Percentiles rank a stretch among this genome's conserved stretches.
Evolutionary conservation across 208 protist species (phyloP).

Genomic region (Balamuthia mandrillaris): DNA sequence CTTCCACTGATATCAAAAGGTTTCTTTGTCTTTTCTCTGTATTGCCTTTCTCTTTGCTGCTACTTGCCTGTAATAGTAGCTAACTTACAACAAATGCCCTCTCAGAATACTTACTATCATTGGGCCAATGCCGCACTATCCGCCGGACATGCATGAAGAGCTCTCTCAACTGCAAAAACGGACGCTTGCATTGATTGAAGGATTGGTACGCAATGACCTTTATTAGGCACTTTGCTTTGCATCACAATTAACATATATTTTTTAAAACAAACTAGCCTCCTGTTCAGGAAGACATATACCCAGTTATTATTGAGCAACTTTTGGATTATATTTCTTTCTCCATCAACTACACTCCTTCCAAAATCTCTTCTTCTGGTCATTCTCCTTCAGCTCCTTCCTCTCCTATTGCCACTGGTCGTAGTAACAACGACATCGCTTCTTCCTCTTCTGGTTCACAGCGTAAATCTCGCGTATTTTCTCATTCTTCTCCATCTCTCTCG

Average conservation of each 20-base stretch:
- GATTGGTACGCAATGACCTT: background rate
- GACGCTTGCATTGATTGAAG: background rate
- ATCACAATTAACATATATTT: background rate
- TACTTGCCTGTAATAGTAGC: too few species aligned
- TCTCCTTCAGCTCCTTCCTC: background rate
- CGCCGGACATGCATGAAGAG: background rate
- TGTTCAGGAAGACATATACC: constrained; percentile 10
- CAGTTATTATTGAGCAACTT: background rate
- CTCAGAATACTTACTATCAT: background rate
- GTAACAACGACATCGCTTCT: background rate
- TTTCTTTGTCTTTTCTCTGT: background rate
- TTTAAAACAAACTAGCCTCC: background rate
- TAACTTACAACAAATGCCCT: too few species aligned
- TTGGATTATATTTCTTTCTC: background rate
- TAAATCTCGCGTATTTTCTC: background rate
- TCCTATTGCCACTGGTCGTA: too few species aligned
- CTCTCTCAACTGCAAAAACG: constrained; percentile 14
- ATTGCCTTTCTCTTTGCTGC: too few species aligned
- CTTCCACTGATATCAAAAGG: background rate
- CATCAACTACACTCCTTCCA: background rate
- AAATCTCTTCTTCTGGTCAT: background rate
- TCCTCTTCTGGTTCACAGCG: background rate
- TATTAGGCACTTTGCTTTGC: background rate
- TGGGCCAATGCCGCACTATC: constrained; percentile 4
- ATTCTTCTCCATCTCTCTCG: background rate